A percentile compares a stretch with the other conserved stretches of the same genome.
Evolutionary conservation across 805 yeast species (phyloP).

Genomic region (Suhomyces prunicola): DNA sequence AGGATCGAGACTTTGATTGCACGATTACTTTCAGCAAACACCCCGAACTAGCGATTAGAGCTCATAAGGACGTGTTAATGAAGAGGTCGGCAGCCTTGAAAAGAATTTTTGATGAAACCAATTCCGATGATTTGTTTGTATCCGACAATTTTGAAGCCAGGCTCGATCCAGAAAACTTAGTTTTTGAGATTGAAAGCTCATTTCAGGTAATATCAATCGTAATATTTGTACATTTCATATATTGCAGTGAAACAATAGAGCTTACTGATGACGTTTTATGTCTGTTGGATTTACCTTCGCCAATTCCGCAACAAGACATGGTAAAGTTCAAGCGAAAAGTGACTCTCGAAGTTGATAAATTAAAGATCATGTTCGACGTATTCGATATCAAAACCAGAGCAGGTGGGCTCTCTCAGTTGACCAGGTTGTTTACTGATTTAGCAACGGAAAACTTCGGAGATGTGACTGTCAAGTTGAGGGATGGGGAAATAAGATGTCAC

Average conservation of each 20-base stretch:
- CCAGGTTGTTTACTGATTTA: neutral
- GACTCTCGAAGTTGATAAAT: conserved; percentile 8
- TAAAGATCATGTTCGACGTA: conserved; percentile 7
- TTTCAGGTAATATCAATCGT: conserved; percentile 38
- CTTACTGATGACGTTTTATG: conserved; percentile 2
- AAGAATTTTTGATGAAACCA: conserved; percentile 18
- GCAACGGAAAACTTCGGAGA: conserved; percentile 28
- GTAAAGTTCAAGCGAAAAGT: neutral
- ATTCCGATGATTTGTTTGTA: conserved; percentile 16
- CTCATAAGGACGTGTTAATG: conserved; percentile 31
- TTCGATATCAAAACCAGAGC: neutral
- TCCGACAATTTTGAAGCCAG: conserved; percentile 24
- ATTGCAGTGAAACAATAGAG: conserved; percentile 18
- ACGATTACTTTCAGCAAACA: conserved; percentile 21
- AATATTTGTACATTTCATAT: conserved; percentile 42
- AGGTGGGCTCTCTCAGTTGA: neutral
- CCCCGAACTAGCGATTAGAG: conserved; percentile 28
- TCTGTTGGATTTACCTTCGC: neutral
- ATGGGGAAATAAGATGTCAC: conserved; percentile 46
- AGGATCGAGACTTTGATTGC: conserved; percentile 35
- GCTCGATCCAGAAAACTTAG: conserved; percentile 12
- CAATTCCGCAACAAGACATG: neutral
- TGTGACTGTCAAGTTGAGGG: conserved; percentile 43
- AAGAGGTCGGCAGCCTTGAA: conserved; percentile 28
- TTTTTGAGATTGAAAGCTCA: conserved; percentile 18